Conservation (phyloP, 2,329 filamentous ascomycete species). For the Pseudocercospora eumusae region DNA sequence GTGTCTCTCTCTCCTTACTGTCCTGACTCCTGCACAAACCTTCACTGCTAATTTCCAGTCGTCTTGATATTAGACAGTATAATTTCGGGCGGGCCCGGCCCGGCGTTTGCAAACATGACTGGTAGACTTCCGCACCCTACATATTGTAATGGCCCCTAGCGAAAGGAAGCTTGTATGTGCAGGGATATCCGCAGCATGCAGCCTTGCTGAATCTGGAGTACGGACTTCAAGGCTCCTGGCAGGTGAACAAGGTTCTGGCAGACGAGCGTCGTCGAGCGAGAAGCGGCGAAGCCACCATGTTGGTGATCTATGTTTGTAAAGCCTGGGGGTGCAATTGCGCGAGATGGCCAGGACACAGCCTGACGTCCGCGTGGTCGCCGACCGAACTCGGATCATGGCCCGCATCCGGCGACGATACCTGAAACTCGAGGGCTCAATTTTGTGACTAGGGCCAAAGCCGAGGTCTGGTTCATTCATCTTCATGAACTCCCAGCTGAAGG, state of each 20-base stretch:
- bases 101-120: not conserved
- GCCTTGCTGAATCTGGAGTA: not conserved
- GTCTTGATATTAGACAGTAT: not conserved
- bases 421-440: not conserved
- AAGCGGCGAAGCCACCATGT: not conserved
- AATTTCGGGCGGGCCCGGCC: constrained; percentile 9
- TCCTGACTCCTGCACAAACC: not conserved
- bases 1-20: not conserved
- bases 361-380: constrained; percentile 6
- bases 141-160: not conserved
- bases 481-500: not conserved
- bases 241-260: not conserved
- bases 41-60: not conserved
- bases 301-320: constrained; percentile 1
- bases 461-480: not conserved
- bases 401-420: not conserved
- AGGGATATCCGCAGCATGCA: not conserved
- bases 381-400: not conserved
- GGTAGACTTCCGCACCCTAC: not conserved
- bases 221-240: not conserved
- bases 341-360: constrained; percentile 7
- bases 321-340: constrained; percentile 9
- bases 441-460: no score
- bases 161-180: not conserved
- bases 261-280: not conserved